Evolutionary conservation across 345 rosid genomes (phyloP), one percentile per base, ranked within the genome.

Genomic region (Laguncularia racemosa): DNA sequence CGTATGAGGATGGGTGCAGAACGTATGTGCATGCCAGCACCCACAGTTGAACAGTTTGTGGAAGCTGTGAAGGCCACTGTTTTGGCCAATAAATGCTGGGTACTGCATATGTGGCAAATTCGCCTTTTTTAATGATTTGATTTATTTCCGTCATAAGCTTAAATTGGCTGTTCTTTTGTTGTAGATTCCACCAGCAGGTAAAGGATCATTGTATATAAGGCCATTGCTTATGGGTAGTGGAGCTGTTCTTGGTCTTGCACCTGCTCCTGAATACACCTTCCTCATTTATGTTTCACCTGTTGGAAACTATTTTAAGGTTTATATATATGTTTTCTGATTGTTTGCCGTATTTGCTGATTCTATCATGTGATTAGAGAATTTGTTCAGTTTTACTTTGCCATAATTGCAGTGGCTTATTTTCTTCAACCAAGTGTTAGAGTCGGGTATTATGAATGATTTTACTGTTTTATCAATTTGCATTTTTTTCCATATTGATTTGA

Each of bases 151-250:
- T 33, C 61, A 51, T 46, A 56, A 46, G 56, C 62, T 44, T 48
- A 60, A 53, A 63, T 44, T 64, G 6, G 20, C 16, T 20, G 33
- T 67, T 12, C 59, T 44, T 56, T 67, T 28, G 38, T 71, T 77
- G 61, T 77, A 87, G 97, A 67, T 93, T 50, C 96, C 99, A 16
- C 99, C 99, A 40, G 56, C 84, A 2, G 99, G 96, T 70, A 93
- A 93, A 77, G 99, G 97, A 50, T 83, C 99, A 33, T 81, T 93
- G 47, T 93, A 87, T 53, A 72, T 93, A 23, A 80, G 97, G 71
- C 99, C 96, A 55, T 79, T 93, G 81, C 75, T 93, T 52, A 85
- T 93, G 90, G 97, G 99, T 23, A 89, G 84, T 67, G 99, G 99
- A 68, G 91, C 97, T 58, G 90, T 92, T 76, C 97, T 93, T 71